phyloP scores from a whole-genome alignment of 306 rosid species.

The Abrus precatorius region DNA sequence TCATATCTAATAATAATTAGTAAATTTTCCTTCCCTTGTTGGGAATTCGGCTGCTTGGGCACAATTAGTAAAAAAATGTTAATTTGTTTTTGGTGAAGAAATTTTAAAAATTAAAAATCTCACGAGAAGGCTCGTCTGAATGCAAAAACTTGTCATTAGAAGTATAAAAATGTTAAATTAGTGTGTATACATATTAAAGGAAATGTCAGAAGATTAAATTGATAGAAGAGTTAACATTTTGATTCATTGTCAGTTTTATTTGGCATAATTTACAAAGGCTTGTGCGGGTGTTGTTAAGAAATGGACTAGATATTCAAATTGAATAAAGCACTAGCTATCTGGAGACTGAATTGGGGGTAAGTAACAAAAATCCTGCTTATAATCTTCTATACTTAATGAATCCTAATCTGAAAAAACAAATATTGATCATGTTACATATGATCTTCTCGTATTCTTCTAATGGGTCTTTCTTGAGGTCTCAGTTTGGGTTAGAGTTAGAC shows the following conservation, averaged over 20 bases:
- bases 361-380: neutral
- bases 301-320: constrained; percentile 25
- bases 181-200: neutral
- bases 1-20: too few species aligned
- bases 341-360: neutral
- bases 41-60: too few species aligned
- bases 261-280: neutral
- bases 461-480: neutral
- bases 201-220: neutral
- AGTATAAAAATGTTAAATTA: neutral
- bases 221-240: neutral
- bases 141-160: neutral
- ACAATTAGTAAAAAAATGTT: too few species aligned
- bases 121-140: neutral
- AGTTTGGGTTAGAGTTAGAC: constrained; percentile 35
- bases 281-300: neutral
- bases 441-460: neutral
- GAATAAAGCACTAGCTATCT: neutral
- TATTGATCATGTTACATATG: constrained; percentile 14
- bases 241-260: neutral
- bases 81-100: neutral
- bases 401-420: neutral
- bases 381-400: neutral
- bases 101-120: neutral
- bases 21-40: too few species aligned